Base-by-base conservation (phyloP, 345 rosid species). In the Euclidium syriacum region DNA sequence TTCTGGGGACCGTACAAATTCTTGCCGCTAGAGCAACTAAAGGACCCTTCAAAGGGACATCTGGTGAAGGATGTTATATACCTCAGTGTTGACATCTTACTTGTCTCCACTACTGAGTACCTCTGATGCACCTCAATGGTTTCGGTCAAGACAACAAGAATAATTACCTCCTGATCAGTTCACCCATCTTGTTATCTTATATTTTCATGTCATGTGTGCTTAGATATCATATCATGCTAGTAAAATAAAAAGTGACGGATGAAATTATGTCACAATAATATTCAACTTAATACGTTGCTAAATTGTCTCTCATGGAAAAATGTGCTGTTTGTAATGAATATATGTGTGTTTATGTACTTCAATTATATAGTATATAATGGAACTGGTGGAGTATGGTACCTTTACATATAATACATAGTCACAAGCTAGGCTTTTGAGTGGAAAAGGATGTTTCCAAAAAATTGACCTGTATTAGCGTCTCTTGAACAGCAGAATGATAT, bases 21-120 rank as follows among this genome's bases (percentile, higher is more conserved):
- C n/a, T n/a, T n/a, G n/a, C n/a, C n/a, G 22, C 7, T 57, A 18
- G 25, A 27, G 7, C 6, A 67, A 57, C 51, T 67, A 19, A 1
- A 29, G 18, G 10, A 48, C 0, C 0, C 51, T 48, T 57, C 64
- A 0, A 39, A 1, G 4, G 72, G 65, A 10, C 3, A 36, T 57
- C 25, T 67, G 14, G 51, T 57, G 26, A 55, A 49, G 2, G 58
- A 67, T 39, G 14, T n/a, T 42, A 48, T 57, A 10, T 57, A 67
- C 15, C 0, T 57, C 0, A 26, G 65, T 67, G 72, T 67, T 25
- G 65, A 67, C 25, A 38, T 67, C 50, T 29, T 39, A 2, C 2
- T 36, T 29, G 0, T 47, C 24, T 38, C 64, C 51, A 19, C 49
- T n/a, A 25, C 18, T 19, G 49, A 55, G 26, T 16, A 54, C 34